phyloP scores from a whole-genome alignment of 345 rosid genomes.

The Linum usitatissimum region DNA sequence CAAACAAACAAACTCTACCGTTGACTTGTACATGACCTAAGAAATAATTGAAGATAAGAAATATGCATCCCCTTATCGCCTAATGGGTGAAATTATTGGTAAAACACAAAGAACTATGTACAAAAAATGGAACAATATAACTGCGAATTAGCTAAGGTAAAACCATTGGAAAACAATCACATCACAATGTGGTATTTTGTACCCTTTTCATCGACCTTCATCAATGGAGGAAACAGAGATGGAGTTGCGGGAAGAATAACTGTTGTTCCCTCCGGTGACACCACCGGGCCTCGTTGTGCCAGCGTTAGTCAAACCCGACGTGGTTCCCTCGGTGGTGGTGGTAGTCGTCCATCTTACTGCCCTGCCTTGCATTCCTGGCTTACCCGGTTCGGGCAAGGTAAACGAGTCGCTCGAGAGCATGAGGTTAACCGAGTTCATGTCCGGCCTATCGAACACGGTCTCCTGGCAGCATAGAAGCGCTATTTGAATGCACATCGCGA shows the following conservation, averaged over 20 bases:
- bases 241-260: slow-evolving; percentile 73
- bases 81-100: no score
- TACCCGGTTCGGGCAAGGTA: slow-evolving; percentile 65
- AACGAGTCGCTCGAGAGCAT: slow-evolving; percentile 92
- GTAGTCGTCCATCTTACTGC: slow-evolving; percentile 32
- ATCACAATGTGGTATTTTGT: no score
- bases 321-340: slow-evolving; percentile 6
- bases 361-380: slow-evolving; percentile 72
- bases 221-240: slow-evolving; percentile 67
- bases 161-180: no score
- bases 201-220: slow-evolving; percentile 53
- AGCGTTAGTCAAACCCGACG: slow-evolving; percentile 26
- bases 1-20: no score
- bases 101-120: no score
- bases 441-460: slow-evolving; percentile 48
- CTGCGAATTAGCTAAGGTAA: no score
- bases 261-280: slow-evolving; percentile 30
- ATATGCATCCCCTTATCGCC: no score
- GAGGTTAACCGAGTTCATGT: slow-evolving; percentile 62
- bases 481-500: slow-evolving; percentile 63
- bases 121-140: no score
- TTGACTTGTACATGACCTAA: no score
- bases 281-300: slow-evolving; percentile 23
- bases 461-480: slow-evolving; percentile 84
- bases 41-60: no score